Percentiles rank a stretch among this genome's conserved stretches.
These are phyloP conservation scores for Penicillium capsulatum DNA, from an alignment of 2,329 filamentous ascomycete species.

Conservation along the genomic window DNA sequence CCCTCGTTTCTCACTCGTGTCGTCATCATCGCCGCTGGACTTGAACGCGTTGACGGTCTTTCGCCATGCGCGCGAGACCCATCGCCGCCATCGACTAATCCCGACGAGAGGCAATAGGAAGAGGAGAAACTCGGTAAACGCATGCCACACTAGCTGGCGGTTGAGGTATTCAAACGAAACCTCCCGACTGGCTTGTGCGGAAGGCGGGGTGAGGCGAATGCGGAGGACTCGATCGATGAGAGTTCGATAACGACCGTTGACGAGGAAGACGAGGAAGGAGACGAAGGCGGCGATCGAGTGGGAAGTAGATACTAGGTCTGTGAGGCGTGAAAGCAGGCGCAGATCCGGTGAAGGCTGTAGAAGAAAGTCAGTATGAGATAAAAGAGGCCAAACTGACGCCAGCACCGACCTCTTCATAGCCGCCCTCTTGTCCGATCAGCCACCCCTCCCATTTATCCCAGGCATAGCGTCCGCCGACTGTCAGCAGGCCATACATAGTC, in stretches of 20 bases:
- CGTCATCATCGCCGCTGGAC: constrained; percentile 46
- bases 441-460: constrained; percentile 92
- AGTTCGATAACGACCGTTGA: constrained; percentile 87
- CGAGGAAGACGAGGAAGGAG: constrained; percentile 85
- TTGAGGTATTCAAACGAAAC: constrained; percentile 98
- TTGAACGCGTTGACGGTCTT: constrained; percentile 65
- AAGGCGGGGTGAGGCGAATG: constrained; percentile 79
- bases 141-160: constrained; percentile 96
- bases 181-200: constrained; percentile 79
- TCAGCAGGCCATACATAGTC: constrained; percentile 73
- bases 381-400: neutral
- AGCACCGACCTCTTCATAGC: constrained; percentile 56
- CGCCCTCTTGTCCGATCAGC: constrained; percentile 71
- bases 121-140: constrained; percentile 98
- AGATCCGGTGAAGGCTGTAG: constrained; percentile 48
- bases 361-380: constrained; percentile 13
- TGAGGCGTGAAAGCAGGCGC: constrained; percentile 61
- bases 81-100: constrained; percentile 85
- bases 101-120: constrained; percentile 96
- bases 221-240: constrained; percentile 79
- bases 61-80: constrained; percentile 82
- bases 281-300: constrained; percentile 78
- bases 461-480: constrained; percentile 79
- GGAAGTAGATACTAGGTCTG: constrained; percentile 63
- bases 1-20: constrained; percentile 54